Evolutionary conservation across 2,329 filamentous ascomycete species (phyloP).

Genomic region (Neocatenulostroma microsporum): DNA sequence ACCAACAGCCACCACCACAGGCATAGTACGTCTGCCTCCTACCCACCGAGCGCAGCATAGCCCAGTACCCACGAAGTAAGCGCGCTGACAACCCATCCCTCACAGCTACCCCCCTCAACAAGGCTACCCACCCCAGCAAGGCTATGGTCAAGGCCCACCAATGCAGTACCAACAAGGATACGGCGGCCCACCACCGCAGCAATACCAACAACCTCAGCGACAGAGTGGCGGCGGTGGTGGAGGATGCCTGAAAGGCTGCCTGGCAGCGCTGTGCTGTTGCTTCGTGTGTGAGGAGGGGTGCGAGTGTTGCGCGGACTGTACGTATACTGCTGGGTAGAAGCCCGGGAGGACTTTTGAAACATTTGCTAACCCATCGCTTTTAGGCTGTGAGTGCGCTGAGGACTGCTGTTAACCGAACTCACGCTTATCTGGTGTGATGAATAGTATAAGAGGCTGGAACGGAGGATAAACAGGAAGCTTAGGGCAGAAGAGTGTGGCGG

Average conservation of each 20-base stretch:
- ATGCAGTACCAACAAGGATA: constrained; percentile 19
- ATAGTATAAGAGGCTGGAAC: neutral
- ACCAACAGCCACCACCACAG: constrained; percentile 32
- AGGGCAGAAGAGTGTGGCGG: too few relatives aligned
- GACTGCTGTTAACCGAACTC: constrained; percentile 25
- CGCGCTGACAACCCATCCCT: neutral
- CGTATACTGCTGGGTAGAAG: too few relatives aligned
- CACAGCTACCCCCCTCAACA: constrained; percentile 18
- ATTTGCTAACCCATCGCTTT: too few relatives aligned
- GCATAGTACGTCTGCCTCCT: constrained; percentile 23
- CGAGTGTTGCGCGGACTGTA: constrained; percentile 58
- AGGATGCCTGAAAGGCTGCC: constrained; percentile 46
- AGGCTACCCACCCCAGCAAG: constrained; percentile 27
- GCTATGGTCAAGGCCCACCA: too few relatives aligned
- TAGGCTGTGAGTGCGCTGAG: constrained; percentile 46
- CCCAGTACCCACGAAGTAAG: neutral
- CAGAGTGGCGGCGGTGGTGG: constrained; percentile 29
- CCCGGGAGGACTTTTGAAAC: too few relatives aligned
- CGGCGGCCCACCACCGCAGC: constrained; percentile 18
- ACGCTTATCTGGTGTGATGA: neutral
- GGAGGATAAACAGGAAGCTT: too few relatives aligned
- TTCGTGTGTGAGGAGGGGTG: constrained; percentile 58
- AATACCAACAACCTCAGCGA: constrained; percentile 25
- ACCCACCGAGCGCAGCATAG: neutral
- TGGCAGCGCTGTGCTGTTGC: constrained; percentile 54